These are phyloP conservation scores for Pyrenophora graminea DNA, from an alignment of 2,329 filamentous ascomycete genomes.

Conservation along the genomic window DNA sequence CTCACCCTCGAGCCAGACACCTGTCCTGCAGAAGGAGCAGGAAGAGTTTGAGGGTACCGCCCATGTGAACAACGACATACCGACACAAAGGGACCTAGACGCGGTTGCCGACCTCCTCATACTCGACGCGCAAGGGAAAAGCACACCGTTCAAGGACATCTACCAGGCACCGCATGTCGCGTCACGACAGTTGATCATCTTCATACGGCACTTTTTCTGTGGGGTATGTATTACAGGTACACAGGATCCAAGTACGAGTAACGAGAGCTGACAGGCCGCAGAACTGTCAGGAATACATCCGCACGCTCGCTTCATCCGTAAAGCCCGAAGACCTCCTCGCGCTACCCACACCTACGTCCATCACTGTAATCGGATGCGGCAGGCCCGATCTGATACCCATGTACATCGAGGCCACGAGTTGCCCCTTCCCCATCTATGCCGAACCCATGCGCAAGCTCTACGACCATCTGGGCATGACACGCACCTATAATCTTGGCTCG, in stretches of 20 bases:
- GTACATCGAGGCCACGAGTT: constrained; percentile 66
- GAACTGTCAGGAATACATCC: constrained; percentile 78
- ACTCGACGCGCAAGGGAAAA: constrained; percentile 43
- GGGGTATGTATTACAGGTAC: constrained; percentile 59
- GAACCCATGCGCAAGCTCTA: constrained; percentile 72
- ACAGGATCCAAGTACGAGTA: not conserved
- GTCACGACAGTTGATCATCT: constrained; percentile 67
- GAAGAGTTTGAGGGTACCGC: constrained; percentile 42
- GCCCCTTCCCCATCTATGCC: constrained; percentile 75
- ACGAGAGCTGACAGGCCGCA: constrained; percentile 37
- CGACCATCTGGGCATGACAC: constrained; percentile 68
- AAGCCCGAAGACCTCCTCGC: constrained; percentile 49
- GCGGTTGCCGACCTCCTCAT: constrained; percentile 40
- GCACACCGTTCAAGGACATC: constrained; percentile 44
- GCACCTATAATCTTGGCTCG: constrained; percentile 64
- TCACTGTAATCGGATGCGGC: constrained; percentile 75
- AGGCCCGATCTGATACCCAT: constrained; percentile 68
- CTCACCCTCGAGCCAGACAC: constrained; percentile 40
- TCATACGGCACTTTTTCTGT: constrained; percentile 81
- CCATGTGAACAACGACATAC: constrained; percentile 45
- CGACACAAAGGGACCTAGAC: constrained; percentile 36
- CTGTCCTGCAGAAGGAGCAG: constrained; percentile 37
- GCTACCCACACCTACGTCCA: constrained; percentile 61
- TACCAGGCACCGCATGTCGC: constrained; percentile 43
- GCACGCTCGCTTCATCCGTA: constrained; percentile 63